Percentiles rank a stretch among this genome's conserved stretches.
Evolutionary conservation across 805 yeast species (phyloP).

Genomic region (Millerago galiae): DNA sequence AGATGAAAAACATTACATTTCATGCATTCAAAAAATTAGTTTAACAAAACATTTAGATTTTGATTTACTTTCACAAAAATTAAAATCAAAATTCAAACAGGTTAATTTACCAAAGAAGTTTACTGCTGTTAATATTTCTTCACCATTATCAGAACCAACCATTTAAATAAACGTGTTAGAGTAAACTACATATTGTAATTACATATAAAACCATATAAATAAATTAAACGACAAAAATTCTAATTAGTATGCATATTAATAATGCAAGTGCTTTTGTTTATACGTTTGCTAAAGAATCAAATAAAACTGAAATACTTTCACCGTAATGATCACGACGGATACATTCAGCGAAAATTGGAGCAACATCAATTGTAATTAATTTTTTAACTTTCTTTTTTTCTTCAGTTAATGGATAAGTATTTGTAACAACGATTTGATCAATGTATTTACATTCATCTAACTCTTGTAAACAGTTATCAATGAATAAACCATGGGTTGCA

Average conservation of each 20-base stretch:
- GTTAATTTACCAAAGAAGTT: constrained; percentile 88
- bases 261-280: constrained; percentile 7
- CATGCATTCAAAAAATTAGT: constrained; percentile 87
- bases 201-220: not conserved
- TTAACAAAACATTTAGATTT: constrained; percentile 90
- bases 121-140: constrained; percentile 81
- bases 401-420: constrained; percentile 84
- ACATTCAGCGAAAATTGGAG: constrained; percentile 95
- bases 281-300: constrained; percentile 70
- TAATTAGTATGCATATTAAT: not conserved
- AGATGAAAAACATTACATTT: constrained; percentile 93
- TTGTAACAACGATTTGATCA: constrained; percentile 90
- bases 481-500: constrained; percentile 94
- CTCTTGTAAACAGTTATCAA: constrained; percentile 77
- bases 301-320: constrained; percentile 88
- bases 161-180: not conserved
- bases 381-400: constrained; percentile 58
- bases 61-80: constrained; percentile 77
- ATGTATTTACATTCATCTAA: constrained; percentile 75
- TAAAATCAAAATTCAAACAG: constrained; percentile 75
- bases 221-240: not conserved
- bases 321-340: constrained; percentile 98
- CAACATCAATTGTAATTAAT: constrained; percentile 82
- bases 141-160: constrained; percentile 38
- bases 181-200: not conserved